phyloP scores from a whole-genome alignment of 1,284 basidiomycete genomes.

The Ustilago lituana region DNA sequence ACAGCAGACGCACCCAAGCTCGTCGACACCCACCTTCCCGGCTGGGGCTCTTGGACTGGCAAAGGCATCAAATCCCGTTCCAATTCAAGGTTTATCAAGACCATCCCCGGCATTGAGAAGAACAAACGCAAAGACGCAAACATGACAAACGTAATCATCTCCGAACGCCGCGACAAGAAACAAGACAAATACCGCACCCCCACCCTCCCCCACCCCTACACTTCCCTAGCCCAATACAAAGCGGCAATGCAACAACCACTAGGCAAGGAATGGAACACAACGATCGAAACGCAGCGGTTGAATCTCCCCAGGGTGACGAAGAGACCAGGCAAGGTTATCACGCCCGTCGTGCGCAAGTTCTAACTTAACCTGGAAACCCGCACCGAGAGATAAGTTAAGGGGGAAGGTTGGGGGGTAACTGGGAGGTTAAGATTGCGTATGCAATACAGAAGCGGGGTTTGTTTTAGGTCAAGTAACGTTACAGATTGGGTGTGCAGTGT shows the following conservation, averaged over 20 bases:
- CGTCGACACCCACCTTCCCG: constrained; percentile 83
- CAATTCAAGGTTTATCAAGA: constrained; percentile 8
- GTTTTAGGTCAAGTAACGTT: too few relatives aligned
- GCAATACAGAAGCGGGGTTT: too few relatives aligned
- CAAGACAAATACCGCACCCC: constrained; percentile 85
- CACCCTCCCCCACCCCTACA: constrained; percentile 88
- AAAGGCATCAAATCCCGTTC: constrained; percentile 71
- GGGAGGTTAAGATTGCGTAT: too few relatives aligned
- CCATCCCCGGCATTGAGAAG: constrained; percentile 75
- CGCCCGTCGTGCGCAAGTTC: constrained; percentile 50
- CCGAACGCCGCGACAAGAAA: constrained; percentile 92
- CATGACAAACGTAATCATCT: constrained; percentile 89
- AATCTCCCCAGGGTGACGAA: constrained; percentile 60
- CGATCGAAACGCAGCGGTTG: constrained; percentile 83
- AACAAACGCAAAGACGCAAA: constrained; percentile 81
- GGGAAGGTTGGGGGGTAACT: too few relatives aligned
- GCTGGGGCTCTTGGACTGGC: constrained; percentile 96
- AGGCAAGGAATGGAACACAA: constrained; percentile 92
- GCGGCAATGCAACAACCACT: constrained; percentile 81
- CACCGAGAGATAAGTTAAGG: too few relatives aligned
- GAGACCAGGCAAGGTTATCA: constrained; percentile 57
- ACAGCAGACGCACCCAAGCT: constrained; percentile 82
- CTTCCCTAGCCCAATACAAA: constrained; percentile 87
- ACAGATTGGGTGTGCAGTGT: too few relatives aligned
- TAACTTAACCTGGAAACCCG: too few relatives aligned